Conservation (phyloP, 2,329 filamentous ascomycete genomes). For the Penicillium fuscoglaucum region DNA sequence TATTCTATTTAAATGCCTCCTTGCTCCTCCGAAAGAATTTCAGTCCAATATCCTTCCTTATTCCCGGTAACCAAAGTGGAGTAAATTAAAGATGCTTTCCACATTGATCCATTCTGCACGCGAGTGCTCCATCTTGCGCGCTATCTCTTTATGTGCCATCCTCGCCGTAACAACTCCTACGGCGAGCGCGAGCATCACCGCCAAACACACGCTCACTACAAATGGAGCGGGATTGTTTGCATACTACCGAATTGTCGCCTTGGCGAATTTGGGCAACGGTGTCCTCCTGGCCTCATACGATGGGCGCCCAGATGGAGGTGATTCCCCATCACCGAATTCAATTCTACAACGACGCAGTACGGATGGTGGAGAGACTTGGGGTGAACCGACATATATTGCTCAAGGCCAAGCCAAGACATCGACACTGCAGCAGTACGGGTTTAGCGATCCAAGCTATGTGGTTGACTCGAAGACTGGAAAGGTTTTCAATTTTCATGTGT, state of each 20-base stretch:
- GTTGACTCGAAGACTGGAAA: background rate
- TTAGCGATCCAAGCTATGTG: background rate
- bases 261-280: background rate
- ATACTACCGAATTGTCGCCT: background rate
- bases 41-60: no score
- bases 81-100: background rate
- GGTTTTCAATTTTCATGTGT: conserved; percentile 1
- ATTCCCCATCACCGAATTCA: background rate
- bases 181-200: background rate
- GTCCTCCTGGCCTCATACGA: background rate
- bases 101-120: background rate
- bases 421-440: background rate
- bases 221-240: background rate
- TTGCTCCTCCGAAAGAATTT: background rate
- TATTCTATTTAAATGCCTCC: background rate
- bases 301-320: background rate
- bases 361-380: background rate
- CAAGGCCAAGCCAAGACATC: background rate
- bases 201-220: background rate
- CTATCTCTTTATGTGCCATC: background rate
- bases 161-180: background rate
- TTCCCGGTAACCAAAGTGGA: background rate
- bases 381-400: background rate
- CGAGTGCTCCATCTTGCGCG: background rate
- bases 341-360: background rate